Evolutionary conservation across 768 basidiomycete species (phyloP).

Genomic region (Pleurotus giganteus): DNA sequence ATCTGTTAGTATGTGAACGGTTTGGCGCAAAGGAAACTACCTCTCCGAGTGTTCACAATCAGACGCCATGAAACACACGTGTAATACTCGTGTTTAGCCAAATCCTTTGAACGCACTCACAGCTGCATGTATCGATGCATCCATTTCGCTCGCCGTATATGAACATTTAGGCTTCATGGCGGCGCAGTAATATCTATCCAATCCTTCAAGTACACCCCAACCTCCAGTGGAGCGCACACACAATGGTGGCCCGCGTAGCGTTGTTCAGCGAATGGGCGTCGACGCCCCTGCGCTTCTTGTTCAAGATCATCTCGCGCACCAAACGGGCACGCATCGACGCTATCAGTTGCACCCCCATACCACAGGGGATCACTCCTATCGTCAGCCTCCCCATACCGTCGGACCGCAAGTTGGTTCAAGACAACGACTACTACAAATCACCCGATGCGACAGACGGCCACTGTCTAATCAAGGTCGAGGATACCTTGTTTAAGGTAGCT

Average conservation of each 20-base stretch:
- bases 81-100: slow-evolving; percentile 2
- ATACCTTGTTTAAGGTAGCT: slow-evolving; percentile 60
- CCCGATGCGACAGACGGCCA: slow-evolving; percentile 43
- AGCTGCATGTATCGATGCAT: slow-evolving; percentile 4
- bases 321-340: neutral
- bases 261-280: neutral
- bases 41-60: neutral
- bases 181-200: neutral
- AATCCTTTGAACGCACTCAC: slow-evolving; percentile 1
- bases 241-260: slow-evolving; percentile 3
- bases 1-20: no score
- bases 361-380: neutral
- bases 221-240: neutral
- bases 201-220: neutral
- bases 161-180: neutral
- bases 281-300: neutral
- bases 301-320: neutral
- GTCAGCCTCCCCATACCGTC: neutral
- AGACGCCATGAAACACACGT: slow-evolving; percentile 10
- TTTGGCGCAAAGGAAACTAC: neutral
- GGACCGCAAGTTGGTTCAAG: slow-evolving; percentile 13
- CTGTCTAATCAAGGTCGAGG: slow-evolving; percentile 57
- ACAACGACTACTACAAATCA: slow-evolving; percentile 30
- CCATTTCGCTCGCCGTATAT: neutral
- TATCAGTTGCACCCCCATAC: neutral